Evolutionary conservation across 2,329 filamentous ascomycete genomes (phyloP), one percentile per base, ranked within the genome.

Genomic region (Coleophoma cylindrospora): DNA sequence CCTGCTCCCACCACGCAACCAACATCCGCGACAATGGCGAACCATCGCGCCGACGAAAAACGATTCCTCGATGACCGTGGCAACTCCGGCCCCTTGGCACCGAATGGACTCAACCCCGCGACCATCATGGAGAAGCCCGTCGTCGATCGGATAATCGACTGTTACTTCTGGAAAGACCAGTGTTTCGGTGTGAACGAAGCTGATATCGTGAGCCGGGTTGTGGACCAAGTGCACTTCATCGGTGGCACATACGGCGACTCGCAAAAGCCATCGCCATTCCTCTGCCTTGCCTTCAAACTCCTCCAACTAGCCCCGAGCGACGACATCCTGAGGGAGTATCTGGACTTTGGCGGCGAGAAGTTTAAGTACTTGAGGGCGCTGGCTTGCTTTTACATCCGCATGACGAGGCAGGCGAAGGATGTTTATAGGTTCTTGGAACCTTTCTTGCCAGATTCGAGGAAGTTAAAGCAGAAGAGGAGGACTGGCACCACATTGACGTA

Each of bases 141-240:
- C 57, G 88, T 89, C 65, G 94, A 99, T 71, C 91, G 94, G 65
- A 96, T 99, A 69, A 84, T 91, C 59, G 91, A 96, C 65, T 89
- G 84, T 48, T 95, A 96, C 72, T 99, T 96, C 74, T 99, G 91
- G 87, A 96, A 96, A 70, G 94, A 97, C 71, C 91, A 96, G 73
- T 96, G 94, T 68, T 99, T 97, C 70, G 94, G 88, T 40, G 78
- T 99, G 57, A 99, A 97, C 73, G 83, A 86, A 66, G 81, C 82
- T 47, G 81, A 84, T 68, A 75, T 99, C 6, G 86, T 96, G 61
- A 89, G 96, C 71, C 89, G 94, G 57, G 91, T 95, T 0, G 87
- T 90, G 22, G 87, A 92, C 60, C 79, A 85, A 69, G 80, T 99
- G 43, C 79, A 74, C 45, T 94, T 87, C 68, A 80, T 99, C 50